A percentile compares a stretch with the other conserved stretches of the same genome.
Conservation (phyloP, 129 eudicot species). For the Scalesia atractyloides region DNA sequence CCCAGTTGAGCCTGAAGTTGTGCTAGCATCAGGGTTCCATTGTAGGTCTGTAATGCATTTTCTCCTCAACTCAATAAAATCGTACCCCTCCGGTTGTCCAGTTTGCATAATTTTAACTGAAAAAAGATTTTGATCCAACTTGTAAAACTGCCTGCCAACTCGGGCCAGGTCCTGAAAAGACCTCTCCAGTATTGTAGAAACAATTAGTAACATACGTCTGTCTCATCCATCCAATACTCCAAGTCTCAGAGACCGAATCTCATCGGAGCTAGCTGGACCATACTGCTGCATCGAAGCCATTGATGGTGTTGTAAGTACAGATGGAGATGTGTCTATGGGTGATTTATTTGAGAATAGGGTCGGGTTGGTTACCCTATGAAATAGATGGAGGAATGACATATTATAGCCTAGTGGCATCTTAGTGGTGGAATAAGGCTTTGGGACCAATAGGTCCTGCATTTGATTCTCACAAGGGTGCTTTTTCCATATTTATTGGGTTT, state of each 20-base stretch:
- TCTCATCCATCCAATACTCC: constrained; percentile 99
- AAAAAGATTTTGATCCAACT: constrained; percentile 5
- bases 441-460: too few relatives aligned
- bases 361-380: too few relatives aligned
- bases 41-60: constrained; percentile 61
- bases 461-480: too few relatives aligned
- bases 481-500: too few relatives aligned
- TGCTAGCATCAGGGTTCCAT: constrained; percentile 88
- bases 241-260: constrained; percentile 86
- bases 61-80: constrained; percentile 81
- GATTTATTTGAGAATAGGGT: too few relatives aligned
- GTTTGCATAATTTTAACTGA: constrained; percentile 77
- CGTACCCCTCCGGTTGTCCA: constrained; percentile 88
- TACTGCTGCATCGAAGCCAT: too few relatives aligned
- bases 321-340: too few relatives aligned
- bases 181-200: constrained; percentile 76
- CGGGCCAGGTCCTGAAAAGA: constrained; percentile 43
- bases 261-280: constrained; percentile 24
- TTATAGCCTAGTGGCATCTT: too few relatives aligned
- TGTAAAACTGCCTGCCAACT: too few relatives aligned
- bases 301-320: too few relatives aligned
- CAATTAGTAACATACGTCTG: constrained; percentile 54
- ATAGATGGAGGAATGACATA: too few relatives aligned
- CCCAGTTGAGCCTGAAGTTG: constrained; percentile 84
- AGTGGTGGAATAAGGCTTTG: too few relatives aligned